phyloP scores from a whole-genome alignment of 2,329 filamentous ascomycete species.

The Ophiocordyceps camponoti-leonardi region DNA sequence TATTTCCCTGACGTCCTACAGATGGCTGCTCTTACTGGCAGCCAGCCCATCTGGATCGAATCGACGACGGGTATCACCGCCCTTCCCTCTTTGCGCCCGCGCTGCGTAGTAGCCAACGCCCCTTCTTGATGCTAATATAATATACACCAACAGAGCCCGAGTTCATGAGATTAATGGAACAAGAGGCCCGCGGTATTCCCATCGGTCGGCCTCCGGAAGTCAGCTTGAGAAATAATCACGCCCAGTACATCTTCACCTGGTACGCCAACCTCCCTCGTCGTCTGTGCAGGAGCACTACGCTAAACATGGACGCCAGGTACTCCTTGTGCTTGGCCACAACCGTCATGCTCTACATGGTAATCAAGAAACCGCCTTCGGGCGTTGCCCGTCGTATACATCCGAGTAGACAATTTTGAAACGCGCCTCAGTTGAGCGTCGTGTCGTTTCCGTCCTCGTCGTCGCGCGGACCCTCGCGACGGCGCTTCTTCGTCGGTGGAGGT shows the following conservation, averaged over 20 bases:
- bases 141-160: constrained; percentile 50
- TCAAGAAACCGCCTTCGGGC: constrained; percentile 69
- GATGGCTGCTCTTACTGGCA: constrained; percentile 73
- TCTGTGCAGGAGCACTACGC: constrained; percentile 1
- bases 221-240: constrained; percentile 88
- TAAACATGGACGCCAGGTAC: constrained; percentile 42
- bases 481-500: constrained; percentile 31
- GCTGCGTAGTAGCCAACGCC: not conserved
- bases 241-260: constrained; percentile 99
- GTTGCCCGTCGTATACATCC: constrained; percentile 57
- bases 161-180: constrained; percentile 56
- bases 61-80: constrained; percentile 67
- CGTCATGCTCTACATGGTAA: constrained; percentile 92
- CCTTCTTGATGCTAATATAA: constrained; percentile 2
- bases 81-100: not conserved
- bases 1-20: constrained; percentile 88
- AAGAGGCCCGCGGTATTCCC: constrained; percentile 67
- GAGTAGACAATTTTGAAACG: constrained; percentile 53
- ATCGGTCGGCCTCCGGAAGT: constrained; percentile 81
- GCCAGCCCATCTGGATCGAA: constrained; percentile 86
- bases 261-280: constrained; percentile 26
- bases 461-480: constrained; percentile 16
- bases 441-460: constrained; percentile 15
- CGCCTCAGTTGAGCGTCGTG: constrained; percentile 11
- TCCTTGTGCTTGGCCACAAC: constrained; percentile 69